A percentile compares a stretch with the other conserved stretches of the same genome.
phyloP scores from a whole-genome alignment of 129 eudicot species.

The Deinandra increscens region DNA sequence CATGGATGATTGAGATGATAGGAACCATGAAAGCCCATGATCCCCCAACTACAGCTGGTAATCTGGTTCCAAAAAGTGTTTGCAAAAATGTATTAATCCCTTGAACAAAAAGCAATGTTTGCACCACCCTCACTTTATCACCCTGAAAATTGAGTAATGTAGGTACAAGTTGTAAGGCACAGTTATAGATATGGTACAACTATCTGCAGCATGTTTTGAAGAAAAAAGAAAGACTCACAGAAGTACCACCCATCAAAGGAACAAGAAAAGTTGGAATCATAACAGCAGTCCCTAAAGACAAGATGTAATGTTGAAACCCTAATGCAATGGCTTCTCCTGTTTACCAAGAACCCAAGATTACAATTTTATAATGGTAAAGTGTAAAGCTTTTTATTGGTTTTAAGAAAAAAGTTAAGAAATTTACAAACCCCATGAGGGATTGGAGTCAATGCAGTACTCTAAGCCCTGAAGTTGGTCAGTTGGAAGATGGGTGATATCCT shows the following conservation, averaged over 20 bases:
- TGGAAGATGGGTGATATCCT: constrained; percentile 94
- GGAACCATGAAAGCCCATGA: constrained; percentile 99
- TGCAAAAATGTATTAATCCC: constrained; percentile 89
- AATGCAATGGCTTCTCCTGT: constrained; percentile 89
- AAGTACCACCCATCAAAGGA: constrained; percentile 93
- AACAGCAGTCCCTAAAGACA: constrained; percentile 97
- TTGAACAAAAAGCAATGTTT: constrained; percentile 88
- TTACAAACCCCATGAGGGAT: constrained; percentile 96
- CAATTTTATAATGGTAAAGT: neutral
- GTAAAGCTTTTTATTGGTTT: neutral
- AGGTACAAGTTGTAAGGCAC: constrained; percentile 23
- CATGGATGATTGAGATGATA: constrained; percentile 89
- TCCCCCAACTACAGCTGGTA: constrained; percentile 92
- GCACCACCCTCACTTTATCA: constrained; percentile 96
- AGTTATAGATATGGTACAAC: constrained; percentile 12
- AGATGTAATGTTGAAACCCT: constrained; percentile 94
- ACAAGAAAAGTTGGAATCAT: constrained; percentile 98
- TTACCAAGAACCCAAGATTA: constrained; percentile 8
- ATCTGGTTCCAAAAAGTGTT: constrained; percentile 88
- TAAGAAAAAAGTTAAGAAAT: neutral
- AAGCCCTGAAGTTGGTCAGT: constrained; percentile 98
- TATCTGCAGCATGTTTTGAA: constrained; percentile 12
- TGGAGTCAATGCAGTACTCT: constrained; percentile 97
- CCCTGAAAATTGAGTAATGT: constrained; percentile 43
- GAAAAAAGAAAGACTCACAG: constrained; percentile 49